phyloP scores from a whole-genome alignment of 2,329 filamentous ascomycete species.

The Talaromyces sp. region DNA sequence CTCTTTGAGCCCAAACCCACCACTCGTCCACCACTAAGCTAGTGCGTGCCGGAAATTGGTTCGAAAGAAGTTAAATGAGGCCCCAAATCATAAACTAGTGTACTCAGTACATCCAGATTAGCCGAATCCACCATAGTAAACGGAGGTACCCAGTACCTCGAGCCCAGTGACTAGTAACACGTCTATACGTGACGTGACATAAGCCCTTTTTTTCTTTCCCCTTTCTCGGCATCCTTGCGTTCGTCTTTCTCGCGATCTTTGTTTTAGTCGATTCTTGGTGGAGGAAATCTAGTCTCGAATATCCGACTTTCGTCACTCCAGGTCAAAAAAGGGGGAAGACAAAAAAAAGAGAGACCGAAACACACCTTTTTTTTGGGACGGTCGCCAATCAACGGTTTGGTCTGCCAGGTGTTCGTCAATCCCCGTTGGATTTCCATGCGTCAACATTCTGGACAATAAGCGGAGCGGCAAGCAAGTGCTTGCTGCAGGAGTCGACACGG shows the following conservation, averaged over 20 bases:
- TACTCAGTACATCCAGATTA: constrained; percentile 17
- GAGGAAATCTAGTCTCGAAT: not conserved
- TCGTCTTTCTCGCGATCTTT: not conserved
- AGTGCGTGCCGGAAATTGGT: constrained; percentile 3
- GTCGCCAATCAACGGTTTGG: constrained; percentile 27
- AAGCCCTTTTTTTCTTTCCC: constrained; percentile 17
- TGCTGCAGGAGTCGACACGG: constrained; percentile 52
- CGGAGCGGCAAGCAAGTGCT: constrained; percentile 52
- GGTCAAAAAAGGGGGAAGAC: constrained; percentile 16
- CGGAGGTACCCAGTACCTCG: constrained; percentile 14
- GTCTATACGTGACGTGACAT: constrained; percentile 23
- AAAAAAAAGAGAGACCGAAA: not conserved
- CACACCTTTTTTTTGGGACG: constrained; percentile 6
- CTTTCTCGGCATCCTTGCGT: constrained; percentile 11
- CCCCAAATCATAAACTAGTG: not conserved
- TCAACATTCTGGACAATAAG: constrained; percentile 49
- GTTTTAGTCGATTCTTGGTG: constrained; percentile 1
- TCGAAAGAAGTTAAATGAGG: constrained; percentile 1
- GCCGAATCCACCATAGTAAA: constrained; percentile 5
- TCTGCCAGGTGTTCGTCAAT: constrained; percentile 33
- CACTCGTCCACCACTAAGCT: not conserved
- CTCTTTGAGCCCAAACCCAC: not conserved
- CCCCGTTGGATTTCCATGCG: constrained; percentile 47
- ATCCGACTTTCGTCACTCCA: constrained; percentile 16
- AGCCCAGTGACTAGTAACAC: constrained; percentile 5